These are phyloP conservation scores for Tolypocladium ovalisporum DNA, from an alignment of 2,329 filamentous ascomycete genomes.

Conservation along the genomic window DNA sequence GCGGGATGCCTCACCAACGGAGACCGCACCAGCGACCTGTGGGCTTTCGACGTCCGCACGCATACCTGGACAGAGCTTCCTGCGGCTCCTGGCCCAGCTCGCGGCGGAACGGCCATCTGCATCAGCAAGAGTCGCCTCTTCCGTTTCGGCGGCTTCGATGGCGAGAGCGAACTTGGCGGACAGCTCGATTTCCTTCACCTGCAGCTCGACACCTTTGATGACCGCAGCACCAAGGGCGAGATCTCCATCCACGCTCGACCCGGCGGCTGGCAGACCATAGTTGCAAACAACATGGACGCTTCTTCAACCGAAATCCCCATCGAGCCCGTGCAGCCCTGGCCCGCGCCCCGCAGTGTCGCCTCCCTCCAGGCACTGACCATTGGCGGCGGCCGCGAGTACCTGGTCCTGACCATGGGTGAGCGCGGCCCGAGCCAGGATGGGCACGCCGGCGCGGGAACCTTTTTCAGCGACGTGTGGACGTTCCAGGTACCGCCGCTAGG, in stretches of 20 bases:
- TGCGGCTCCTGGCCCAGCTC: constrained; percentile 52
- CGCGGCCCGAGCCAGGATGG: constrained; percentile 34
- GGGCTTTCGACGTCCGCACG: constrained; percentile 61
- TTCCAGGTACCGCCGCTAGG: constrained; percentile 48
- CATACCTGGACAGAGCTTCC: constrained; percentile 58
- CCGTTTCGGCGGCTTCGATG: constrained; percentile 74
- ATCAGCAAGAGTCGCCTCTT: constrained; percentile 55
- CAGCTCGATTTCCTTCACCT: constrained; percentile 56
- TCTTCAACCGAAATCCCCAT: constrained; percentile 23
- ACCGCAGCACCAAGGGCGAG: constrained; percentile 36
- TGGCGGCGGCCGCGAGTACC: constrained; percentile 50
- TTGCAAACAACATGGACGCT: constrained; percentile 23
- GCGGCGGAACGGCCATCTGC: constrained; percentile 59
- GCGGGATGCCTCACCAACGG: constrained; percentile 60
- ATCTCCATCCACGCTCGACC: constrained; percentile 38
- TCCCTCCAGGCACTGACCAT: constrained; percentile 44
- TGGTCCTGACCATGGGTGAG: constrained; percentile 53
- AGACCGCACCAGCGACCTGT: constrained; percentile 55
- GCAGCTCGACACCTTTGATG: constrained; percentile 43
- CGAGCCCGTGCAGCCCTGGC: constrained; percentile 30
- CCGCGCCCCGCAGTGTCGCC: constrained; percentile 41
- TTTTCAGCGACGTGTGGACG: constrained; percentile 51
- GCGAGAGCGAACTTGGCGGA: constrained; percentile 57
- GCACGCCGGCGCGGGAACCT: constrained; percentile 40
- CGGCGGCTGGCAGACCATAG: constrained; percentile 41